Conservation (phyloP, 345 rosid species). For the Euphorbia peplus region DNA sequence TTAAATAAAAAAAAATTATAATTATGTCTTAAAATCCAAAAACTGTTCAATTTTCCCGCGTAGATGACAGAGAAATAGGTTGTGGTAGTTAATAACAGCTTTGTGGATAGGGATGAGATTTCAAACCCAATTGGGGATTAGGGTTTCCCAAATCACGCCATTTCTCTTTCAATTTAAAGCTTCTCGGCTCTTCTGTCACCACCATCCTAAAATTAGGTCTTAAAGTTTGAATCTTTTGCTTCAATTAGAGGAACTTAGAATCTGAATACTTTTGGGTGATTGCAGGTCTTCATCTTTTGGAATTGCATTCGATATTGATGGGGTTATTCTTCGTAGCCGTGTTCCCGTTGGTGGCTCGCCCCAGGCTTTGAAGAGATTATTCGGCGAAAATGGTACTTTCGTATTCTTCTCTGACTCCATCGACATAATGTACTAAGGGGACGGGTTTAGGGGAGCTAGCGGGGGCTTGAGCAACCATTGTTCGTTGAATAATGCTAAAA, state of each 20-base stretch:
- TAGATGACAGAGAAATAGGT: too few species aligned
- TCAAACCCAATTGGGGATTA: slow-evolving; percentile 1
- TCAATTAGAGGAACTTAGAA: not conserved
- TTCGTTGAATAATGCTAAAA: too few species aligned
- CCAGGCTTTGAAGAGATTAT: slow-evolving; percentile 39
- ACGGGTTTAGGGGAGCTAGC: too few species aligned
- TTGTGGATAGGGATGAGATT: not conserved
- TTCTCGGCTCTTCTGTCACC: slow-evolving; percentile 2
- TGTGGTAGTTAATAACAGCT: too few species aligned
- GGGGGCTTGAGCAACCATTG: too few species aligned
- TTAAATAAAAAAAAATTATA: too few species aligned
- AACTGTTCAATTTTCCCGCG: too few species aligned
- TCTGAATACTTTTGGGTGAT: not conserved
- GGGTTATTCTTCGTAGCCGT: slow-evolving; percentile 45
- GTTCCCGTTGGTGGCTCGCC: slow-evolving; percentile 46
- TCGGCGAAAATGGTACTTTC: slow-evolving; percentile 28
- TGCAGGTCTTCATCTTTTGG: slow-evolving; percentile 30
- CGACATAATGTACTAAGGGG: not conserved
- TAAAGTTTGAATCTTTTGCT: not conserved
- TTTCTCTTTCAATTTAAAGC: slow-evolving; percentile 9
- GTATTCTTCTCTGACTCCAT: not conserved
- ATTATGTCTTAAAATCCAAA: too few species aligned
- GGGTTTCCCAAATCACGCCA: not conserved
- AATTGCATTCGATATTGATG: slow-evolving; percentile 49
- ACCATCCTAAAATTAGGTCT: not conserved